Conservation (phyloP, 2,329 filamentous ascomycete species). For the Exophiala sideris region DNA sequence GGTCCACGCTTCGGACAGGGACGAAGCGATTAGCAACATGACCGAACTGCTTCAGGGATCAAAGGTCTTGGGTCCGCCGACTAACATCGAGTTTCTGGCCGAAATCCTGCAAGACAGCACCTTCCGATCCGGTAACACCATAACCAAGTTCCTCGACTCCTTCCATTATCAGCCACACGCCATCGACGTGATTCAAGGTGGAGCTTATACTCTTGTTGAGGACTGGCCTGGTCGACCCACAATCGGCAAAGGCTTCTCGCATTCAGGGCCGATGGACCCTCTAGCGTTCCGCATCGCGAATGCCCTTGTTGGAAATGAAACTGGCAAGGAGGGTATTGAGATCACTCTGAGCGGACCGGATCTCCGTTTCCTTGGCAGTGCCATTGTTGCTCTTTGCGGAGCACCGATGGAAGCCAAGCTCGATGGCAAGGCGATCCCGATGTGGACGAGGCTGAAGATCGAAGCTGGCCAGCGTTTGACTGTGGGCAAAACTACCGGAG, state of each 20-base stretch:
- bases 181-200: conserved; percentile 56
- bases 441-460: conserved; percentile 56
- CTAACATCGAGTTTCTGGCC: conserved; percentile 56
- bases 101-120: conserved; percentile 46
- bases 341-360: conserved; percentile 61
- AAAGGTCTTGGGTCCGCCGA: conserved; percentile 52
- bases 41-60: conserved; percentile 43
- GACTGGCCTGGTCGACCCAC: conserved; percentile 57
- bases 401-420: conserved; percentile 52
- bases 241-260: conserved; percentile 57
- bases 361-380: conserved; percentile 53
- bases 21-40: conserved; percentile 46
- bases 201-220: conserved; percentile 58
- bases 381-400: conserved; percentile 57
- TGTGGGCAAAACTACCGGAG: conserved; percentile 52
- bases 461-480: conserved; percentile 52
- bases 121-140: conserved; percentile 51
- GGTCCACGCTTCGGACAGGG: conserved; percentile 45
- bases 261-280: conserved; percentile 60
- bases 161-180: conserved; percentile 51
- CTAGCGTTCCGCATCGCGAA: conserved; percentile 59
- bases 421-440: conserved; percentile 48
- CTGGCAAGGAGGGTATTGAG: conserved; percentile 54
- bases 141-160: conserved; percentile 54
- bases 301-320: conserved; percentile 55